Base-by-base conservation (phyloP, 345 rosid genomes). In the sweet orange (Citrus sinensis) region DNA sequence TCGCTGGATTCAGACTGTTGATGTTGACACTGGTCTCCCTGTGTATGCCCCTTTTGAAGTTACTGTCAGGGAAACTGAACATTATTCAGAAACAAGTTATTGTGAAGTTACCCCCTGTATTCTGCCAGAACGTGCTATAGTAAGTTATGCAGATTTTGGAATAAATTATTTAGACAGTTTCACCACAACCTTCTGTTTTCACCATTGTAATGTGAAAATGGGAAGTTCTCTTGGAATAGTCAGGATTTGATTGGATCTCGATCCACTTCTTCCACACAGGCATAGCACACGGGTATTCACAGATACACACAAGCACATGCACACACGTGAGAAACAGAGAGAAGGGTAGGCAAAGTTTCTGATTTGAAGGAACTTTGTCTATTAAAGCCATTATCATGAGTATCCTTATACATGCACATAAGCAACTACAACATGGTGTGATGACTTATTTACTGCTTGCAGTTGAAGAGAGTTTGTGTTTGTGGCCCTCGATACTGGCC, bases 401-500 rank as follows among this genome's bases (percentile, higher is more conserved):
- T 46, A 49, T 10, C 70, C 61, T 49, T 30, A 37, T 11, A 22
- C 5, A 22, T n/a, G 24, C 46, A 69, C 9, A 22, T 25, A 27
- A 34, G 56, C 20, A 67, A 37, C 49, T 58, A 30, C 30, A 56
- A 14, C 69, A 35, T 76, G 60, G 6, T 20, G 55, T 77, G 67
- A 68, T 40, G 22, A 17, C 30, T 74, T 73, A 37, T 67, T 75
- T 70, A 74, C 49, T 89, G 77, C n/a, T 82, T 86, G 83, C 93
- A 95, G 99, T 87, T 95, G 85, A 92, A 88, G 87, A 88, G 80
- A 29, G 80, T 94, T 77, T 80, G 85, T 61, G 96, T 95, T 27
- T 95, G 99, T 87, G 98, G 99, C 75, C 99, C 98, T 76, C 91
- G 98, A 62, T 95, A 95, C 85, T 94, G 99, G 98, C 87, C 98